phyloP scores from a whole-genome alignment of 129 eudicot species.

The Tagetes patula region DNA sequence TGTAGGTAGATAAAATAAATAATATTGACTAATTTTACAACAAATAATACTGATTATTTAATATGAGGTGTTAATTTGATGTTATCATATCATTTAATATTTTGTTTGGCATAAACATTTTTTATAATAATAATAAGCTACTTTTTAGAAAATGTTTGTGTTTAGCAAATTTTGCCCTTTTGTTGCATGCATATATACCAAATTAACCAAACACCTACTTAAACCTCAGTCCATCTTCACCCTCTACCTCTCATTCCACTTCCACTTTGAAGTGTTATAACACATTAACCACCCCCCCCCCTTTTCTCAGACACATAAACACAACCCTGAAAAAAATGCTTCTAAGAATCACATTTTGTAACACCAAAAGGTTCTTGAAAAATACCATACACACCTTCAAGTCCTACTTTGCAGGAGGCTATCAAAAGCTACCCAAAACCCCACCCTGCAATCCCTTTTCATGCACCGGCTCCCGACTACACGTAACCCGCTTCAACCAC shows the following conservation, averaged over 20 bases:
- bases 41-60: too few species aligned
- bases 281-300: neutral
- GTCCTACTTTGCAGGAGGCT: constrained; percentile 44
- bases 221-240: constrained; percentile 24
- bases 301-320: neutral
- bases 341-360: constrained; percentile 40
- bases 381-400: constrained; percentile 45
- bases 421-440: constrained; percentile 54
- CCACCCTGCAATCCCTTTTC: constrained; percentile 50
- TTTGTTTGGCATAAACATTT: too few species aligned
- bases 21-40: too few species aligned
- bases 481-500: constrained; percentile 24
- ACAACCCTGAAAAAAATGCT: constrained; percentile 35
- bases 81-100: too few species aligned
- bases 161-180: neutral
- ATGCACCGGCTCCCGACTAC: constrained; percentile 23
- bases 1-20: too few species aligned
- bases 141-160: neutral
- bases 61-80: too few species aligned
- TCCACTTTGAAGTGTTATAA: neutral
- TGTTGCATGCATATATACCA: neutral
- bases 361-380: constrained; percentile 55
- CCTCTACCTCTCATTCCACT: constrained; percentile 20
- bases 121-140: neutral
- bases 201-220: constrained; percentile 29